Conservation (phyloP, 495 filamentous ascomycete species). For the Amniculicola lignicola region DNA sequence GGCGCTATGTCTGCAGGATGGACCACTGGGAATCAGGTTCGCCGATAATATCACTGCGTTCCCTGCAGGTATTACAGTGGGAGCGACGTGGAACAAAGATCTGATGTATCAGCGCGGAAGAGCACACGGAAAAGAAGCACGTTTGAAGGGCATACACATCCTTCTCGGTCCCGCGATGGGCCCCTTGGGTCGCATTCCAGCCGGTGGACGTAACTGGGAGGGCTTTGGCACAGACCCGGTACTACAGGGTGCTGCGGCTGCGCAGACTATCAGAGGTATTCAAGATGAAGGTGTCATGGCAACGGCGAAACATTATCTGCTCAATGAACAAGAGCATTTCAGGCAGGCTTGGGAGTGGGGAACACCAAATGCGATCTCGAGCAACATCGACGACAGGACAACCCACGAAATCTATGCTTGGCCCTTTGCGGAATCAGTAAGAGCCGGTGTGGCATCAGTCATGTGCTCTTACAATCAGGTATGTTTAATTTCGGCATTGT, state of each 20-base stretch:
- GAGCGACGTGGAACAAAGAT: conserved; percentile 81
- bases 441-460: conserved; percentile 79
- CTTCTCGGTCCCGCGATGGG: conserved; percentile 75
- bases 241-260: conserved; percentile 63
- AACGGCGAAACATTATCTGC: conserved; percentile 76
- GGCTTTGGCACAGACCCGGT: conserved; percentile 78
- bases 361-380: conserved; percentile 67
- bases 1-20: conserved; percentile 84
- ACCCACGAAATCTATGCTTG: conserved; percentile 84
- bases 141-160: conserved; percentile 69
- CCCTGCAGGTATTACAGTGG: conserved; percentile 80
- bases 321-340: conserved; percentile 88
- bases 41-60: conserved; percentile 74
- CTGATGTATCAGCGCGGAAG: conserved; percentile 69
- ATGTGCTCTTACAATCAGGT: conserved; percentile 86
- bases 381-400: conserved; percentile 78
- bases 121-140: conserved; percentile 67
- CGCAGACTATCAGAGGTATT: conserved; percentile 71
- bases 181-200: conserved; percentile 74
- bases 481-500: neutral
- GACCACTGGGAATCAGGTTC: conserved; percentile 77
- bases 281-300: conserved; percentile 79
- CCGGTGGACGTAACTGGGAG: conserved; percentile 91
- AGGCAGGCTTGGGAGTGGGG: conserved; percentile 72
- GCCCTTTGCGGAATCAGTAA: conserved; percentile 84